Base-by-base conservation (phyloP, 2,329 filamentous ascomycete species). In the Plenodomus lindquistii region DNA sequence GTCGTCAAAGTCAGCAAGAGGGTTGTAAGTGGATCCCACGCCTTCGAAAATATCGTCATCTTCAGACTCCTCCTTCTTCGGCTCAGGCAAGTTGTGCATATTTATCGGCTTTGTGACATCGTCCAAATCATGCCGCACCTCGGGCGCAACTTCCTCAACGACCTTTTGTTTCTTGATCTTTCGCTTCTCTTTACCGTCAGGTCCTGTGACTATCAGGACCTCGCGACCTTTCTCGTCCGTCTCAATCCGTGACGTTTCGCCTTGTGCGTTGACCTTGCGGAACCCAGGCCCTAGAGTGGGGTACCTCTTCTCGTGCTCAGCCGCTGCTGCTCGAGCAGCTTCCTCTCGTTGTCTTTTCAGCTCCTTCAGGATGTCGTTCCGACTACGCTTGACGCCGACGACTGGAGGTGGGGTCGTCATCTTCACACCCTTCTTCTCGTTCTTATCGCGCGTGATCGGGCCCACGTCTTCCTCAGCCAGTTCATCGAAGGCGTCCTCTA, bases 391-490 rank as follows among this genome's bases (percentile, higher is more conserved):
- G 54, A 73, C 71, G 1, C 78, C 78, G 22, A 75, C 74, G 21
- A 75, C 60, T 10, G 73, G 56, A 8, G 78, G 77, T 5, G 63
- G 55, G 7, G 63, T 64, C 1, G 71, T 71, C 13, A 77, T 76
- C 69, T 79, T 79, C 36, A 71, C 75, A 2, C 81, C 81, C 54
- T 77, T 80, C 70, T 83, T 83, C 56, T 78, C 76, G 37, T 70
- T 72, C 57, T 77, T 74, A 63, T 86, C 81, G 48, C 85, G 80
- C 63, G 88, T 62, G 57, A 88, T 76, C 11, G 87, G 83, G 24
- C 83, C 86, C 20, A 93, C 79, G 68, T 90, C 85, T 71, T 88
- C 88, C 56, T 82, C 75, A 37, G 81, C 80, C 36, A 87, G 61
- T 52, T 81, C 79, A 17, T 78, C 76, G 42, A 79, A 72, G 50